Evolutionary conservation across 371 early-diverging fungal species (phyloP).

Genomic region (Nematocida sp.): DNA sequence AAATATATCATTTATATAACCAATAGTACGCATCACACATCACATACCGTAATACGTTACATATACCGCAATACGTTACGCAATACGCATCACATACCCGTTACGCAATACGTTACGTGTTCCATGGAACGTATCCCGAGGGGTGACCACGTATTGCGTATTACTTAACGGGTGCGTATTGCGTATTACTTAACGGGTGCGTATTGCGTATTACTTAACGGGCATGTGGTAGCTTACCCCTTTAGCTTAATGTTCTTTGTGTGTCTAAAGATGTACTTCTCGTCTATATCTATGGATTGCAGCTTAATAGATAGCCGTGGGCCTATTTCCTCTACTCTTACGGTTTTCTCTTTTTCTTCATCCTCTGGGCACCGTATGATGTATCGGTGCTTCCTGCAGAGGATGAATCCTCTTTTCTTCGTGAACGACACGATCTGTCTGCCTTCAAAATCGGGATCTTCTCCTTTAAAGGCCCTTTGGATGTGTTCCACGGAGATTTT

Average conservation of each 20-base stretch:
- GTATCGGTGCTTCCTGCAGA: slow-evolving; percentile 52
- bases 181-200: background rate
- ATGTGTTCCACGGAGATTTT: slow-evolving; percentile 9
- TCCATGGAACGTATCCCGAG: no score
- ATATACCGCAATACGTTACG: no score
- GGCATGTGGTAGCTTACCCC: background rate
- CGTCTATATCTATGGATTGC: slow-evolving; percentile 40
- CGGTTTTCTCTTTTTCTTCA: slow-evolving; percentile 15
- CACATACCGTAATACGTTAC: no score
- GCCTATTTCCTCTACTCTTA: slow-evolving; percentile 51
- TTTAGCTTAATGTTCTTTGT: slow-evolving; percentile 51
- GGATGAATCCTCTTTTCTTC: slow-evolving; percentile 51
- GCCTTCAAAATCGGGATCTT: slow-evolving; percentile 50
- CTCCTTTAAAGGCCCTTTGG: slow-evolving; percentile 14
- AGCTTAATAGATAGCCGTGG: slow-evolving; percentile 49
- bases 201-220: background rate
- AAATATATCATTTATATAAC: no score
- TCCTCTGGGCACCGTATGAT: slow-evolving; percentile 43
- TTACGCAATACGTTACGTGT: no score
- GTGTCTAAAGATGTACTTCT: slow-evolving; percentile 49
- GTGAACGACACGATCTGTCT: slow-evolving; percentile 52
- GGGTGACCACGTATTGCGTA: no score
- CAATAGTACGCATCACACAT: no score
- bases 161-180: background rate
- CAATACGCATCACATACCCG: no score